Percentiles rank a stretch among this genome's conserved stretches.
Evolutionary conservation across 1,284 basidiomycete genomes (phyloP).

Genomic region (Leccinum subrobustum): DNA sequence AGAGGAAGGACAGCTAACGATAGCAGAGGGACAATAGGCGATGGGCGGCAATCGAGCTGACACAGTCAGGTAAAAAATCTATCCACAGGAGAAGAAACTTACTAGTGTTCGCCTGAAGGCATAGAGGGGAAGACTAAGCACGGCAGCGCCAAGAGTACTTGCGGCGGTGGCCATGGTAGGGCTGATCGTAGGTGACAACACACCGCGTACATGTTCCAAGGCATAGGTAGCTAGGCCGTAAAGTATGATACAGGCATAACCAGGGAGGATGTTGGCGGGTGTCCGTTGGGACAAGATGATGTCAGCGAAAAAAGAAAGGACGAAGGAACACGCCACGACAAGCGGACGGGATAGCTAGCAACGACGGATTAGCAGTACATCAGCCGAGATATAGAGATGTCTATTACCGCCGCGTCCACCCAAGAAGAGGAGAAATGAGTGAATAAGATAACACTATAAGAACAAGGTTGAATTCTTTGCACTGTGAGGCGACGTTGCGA

Average conservation of each 20-base stretch:
- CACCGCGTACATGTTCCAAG: slow-evolving; percentile 58
- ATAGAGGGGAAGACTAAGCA: slow-evolving; percentile 64
- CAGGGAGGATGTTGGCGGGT: slow-evolving; percentile 50
- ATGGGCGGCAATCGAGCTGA: slow-evolving; percentile 39
- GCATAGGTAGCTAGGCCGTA: slow-evolving; percentile 58
- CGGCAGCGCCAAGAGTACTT: slow-evolving; percentile 58
- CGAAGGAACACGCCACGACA: slow-evolving; percentile 44
- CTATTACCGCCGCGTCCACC: slow-evolving; percentile 48
- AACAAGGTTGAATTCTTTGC: not conserved
- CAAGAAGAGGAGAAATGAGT: slow-evolving; percentile 65
- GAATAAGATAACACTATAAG: slow-evolving; percentile 60
- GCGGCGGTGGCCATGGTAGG: slow-evolving; percentile 51
- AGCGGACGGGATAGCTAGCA: slow-evolving; percentile 46
- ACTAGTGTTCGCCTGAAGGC: slow-evolving; percentile 57
- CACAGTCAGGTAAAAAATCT: slow-evolving; percentile 8
- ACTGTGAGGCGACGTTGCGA: not conserved
- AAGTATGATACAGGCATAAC: slow-evolving; percentile 60
- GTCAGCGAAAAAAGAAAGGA: slow-evolving; percentile 54
- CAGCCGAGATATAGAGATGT: slow-evolving; percentile 46
- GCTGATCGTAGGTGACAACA: slow-evolving; percentile 56
- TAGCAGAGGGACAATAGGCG: slow-evolving; percentile 47
- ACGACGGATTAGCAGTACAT: not conserved
- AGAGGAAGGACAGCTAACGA: slow-evolving; percentile 59
- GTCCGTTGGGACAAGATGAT: slow-evolving; percentile 46
- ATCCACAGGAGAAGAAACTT: slow-evolving; percentile 24